Percentiles rank a stretch among this genome's conserved stretches.
Conservation (phyloP, 108 stramenopile genomes). For the Cyclotella choctawhatcheeana region DNA sequence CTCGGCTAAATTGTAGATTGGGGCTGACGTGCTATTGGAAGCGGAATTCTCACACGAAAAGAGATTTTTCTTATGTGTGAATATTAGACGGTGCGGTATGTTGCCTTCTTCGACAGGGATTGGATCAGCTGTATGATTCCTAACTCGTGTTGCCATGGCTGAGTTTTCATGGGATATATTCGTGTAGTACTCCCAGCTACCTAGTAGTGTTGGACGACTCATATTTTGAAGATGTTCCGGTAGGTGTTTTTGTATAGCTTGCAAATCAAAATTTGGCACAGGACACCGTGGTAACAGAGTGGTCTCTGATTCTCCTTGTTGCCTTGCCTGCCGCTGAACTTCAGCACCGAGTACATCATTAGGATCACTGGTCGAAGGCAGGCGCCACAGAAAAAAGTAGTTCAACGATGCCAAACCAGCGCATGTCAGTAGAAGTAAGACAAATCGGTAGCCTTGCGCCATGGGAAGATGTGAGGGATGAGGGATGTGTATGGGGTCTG, state of each 20-base stretch:
- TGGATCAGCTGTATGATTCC: background rate
- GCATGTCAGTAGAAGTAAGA: too few relatives aligned
- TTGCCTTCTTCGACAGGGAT: background rate
- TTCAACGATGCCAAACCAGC: too few relatives aligned
- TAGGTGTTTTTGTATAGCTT: background rate
- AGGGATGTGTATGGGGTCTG: too few relatives aligned
- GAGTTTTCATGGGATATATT: conserved; percentile 1
- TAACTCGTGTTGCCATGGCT: background rate
- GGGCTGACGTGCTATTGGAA: conserved; percentile 11
- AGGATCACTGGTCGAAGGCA: too few relatives aligned
- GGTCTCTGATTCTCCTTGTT: too few relatives aligned
- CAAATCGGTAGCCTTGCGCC: too few relatives aligned
- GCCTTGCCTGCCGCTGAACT: too few relatives aligned
- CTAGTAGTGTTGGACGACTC: background rate
- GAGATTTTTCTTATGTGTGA: background rate
- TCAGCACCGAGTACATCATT: too few relatives aligned
- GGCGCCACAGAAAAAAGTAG: too few relatives aligned
- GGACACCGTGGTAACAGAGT: background rate
- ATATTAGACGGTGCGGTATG: background rate
- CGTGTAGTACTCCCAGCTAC: background rate
- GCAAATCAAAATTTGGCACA: background rate
- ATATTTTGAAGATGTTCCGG: background rate
- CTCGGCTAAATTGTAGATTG: conserved; percentile 23
- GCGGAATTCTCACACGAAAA: conserved; percentile 17
- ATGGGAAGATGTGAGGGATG: too few relatives aligned